These are phyloP conservation scores for Wickerhamiella allomyrinae DNA, from an alignment of 805 yeast species.

Conservation along the genomic window DNA sequence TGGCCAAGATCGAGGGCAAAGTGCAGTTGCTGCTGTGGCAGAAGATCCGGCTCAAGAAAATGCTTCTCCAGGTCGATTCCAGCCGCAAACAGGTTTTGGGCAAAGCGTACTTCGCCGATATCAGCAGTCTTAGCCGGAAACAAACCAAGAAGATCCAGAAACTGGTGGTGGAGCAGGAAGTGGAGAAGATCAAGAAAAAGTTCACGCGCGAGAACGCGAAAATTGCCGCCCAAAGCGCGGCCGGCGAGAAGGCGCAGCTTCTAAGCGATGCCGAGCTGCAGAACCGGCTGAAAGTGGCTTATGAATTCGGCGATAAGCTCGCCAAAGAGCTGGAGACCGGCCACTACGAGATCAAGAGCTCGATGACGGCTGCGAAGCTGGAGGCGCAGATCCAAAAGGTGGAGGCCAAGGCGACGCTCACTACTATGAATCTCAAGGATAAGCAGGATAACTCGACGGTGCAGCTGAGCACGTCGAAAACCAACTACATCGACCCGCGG, in stretches of 20 bases:
- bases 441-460: conserved; percentile 91
- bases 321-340: conserved; percentile 45
- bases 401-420: conserved; percentile 55
- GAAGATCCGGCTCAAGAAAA: conserved; percentile 55
- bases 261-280: conserved; percentile 43
- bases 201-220: conserved; percentile 69
- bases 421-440: conserved; percentile 66
- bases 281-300: conserved; percentile 39
- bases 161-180: conserved; percentile 47
- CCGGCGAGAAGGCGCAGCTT: conserved; percentile 20
- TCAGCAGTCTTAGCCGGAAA: conserved; percentile 52
- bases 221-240: conserved; percentile 39
- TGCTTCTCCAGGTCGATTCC: conserved; percentile 54
- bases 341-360: conserved; percentile 35
- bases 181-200: conserved; percentile 48
- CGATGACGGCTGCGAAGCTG: conserved; percentile 51
- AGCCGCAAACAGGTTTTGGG: conserved; percentile 36
- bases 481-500: conserved; percentile 91
- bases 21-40: conserved; percentile 78
- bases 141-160: conserved; percentile 46
- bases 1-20: conserved; percentile 62
- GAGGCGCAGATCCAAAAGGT: conserved; percentile 55
- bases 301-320: conserved; percentile 30
- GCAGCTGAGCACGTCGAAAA: conserved; percentile 82
- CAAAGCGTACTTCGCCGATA: conserved; percentile 42